These are phyloP conservation scores for Posidonia oceanica DNA, from an alignment of 116 monocot species.

Conservation along the genomic window DNA sequence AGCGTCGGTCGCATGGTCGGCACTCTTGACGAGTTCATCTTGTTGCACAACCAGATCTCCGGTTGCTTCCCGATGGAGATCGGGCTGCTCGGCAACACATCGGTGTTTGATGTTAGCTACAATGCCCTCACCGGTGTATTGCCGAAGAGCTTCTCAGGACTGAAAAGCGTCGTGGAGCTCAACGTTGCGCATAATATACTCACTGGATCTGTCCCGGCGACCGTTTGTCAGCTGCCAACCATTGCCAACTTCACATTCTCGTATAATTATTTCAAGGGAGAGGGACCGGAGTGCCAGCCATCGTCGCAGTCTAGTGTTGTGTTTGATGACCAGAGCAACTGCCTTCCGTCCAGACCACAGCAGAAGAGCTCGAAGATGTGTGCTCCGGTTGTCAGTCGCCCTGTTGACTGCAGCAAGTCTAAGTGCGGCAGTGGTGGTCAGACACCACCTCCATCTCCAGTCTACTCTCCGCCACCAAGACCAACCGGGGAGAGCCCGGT, in stretches of 20 bases:
- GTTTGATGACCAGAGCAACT: constrained; percentile 46
- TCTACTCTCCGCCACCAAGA: no score
- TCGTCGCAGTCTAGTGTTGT: constrained; percentile 3
- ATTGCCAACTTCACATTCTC: constrained; percentile 64
- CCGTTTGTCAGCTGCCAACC: constrained; percentile 36
- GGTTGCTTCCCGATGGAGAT: constrained; percentile 69
- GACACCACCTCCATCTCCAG: background rate
- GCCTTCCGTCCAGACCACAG: constrained; percentile 23
- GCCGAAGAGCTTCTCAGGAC: constrained; percentile 24
- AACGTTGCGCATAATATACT: constrained; percentile 33
- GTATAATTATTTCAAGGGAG: constrained; percentile 59
- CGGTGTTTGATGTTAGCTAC: constrained; percentile 42
- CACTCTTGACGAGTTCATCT: constrained; percentile 44
- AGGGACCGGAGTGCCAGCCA: constrained; percentile 25
- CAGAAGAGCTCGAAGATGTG: constrained; percentile 38
- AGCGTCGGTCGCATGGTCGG: constrained; percentile 38
- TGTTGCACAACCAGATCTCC: constrained; percentile 40
- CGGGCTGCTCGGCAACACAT: constrained; percentile 32
- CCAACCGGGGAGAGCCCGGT: no score
- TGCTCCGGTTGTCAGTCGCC: constrained; percentile 27
- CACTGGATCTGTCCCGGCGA: constrained; percentile 32
- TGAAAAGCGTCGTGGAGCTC: constrained; percentile 30
- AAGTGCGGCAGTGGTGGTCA: background rate
- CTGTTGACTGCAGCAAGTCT: constrained; percentile 40
- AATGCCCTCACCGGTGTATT: constrained; percentile 38